These are phyloP conservation scores for Rhynchospora tenuis DNA, from an alignment of 176 grass and related monocot genomes.

Conservation along the genomic window DNA sequence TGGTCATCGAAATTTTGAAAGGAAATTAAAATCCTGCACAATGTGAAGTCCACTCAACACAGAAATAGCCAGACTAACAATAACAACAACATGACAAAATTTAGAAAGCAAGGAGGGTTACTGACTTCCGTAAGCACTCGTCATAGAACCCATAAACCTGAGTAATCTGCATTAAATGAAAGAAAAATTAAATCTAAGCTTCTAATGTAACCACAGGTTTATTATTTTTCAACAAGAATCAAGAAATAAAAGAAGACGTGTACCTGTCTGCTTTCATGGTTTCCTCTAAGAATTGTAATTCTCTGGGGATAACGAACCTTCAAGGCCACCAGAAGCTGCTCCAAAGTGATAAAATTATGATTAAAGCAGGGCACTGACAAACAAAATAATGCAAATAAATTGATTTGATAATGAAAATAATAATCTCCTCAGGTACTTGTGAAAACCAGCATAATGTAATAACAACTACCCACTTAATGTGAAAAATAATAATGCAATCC, in stretches of 20 bases:
- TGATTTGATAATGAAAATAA: neutral
- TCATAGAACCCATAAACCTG: constrained; percentile 80
- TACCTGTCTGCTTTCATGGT: constrained; percentile 68
- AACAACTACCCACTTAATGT: neutral
- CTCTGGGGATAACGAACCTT: constrained; percentile 62
- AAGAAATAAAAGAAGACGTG: neutral
- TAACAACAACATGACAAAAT: neutral
- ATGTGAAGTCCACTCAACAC: neutral
- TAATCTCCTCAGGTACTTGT: neutral
- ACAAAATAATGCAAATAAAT: neutral
- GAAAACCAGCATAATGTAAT: neutral
- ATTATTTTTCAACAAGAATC: neutral
- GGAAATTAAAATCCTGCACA: neutral
- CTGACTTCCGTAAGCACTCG: constrained; percentile 62
- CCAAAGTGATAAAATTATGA: neutral
- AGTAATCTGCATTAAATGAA: constrained; percentile 48
- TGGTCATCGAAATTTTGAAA: neutral
- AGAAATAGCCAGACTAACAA: neutral
- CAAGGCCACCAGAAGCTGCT: constrained; percentile 53
- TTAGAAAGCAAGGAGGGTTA: constrained; percentile 5
- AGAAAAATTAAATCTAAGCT: neutral
- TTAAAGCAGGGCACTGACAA: neutral
- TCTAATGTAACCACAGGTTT: neutral
- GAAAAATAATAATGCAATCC: neutral
- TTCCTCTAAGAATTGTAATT: constrained; percentile 78